These are phyloP conservation scores for Coccomyxa sp. DNA, from an alignment of 139 green algal species.

Conservation along the genomic window DNA sequence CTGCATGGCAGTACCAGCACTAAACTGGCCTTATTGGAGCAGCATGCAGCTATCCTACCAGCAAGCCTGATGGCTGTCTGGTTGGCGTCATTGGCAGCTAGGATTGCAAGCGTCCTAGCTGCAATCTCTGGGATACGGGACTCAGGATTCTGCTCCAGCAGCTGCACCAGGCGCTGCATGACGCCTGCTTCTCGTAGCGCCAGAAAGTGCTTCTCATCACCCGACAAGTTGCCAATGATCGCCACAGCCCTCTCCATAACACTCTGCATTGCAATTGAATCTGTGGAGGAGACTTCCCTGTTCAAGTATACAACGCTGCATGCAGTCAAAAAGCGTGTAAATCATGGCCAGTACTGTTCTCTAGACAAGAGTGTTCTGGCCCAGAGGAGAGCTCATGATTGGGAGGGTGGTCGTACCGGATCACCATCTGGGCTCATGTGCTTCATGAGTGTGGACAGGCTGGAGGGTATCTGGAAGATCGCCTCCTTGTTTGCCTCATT, in stretches of 20 bases:
- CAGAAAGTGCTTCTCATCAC: conserved; percentile 4
- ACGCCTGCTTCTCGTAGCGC: conserved; percentile 17
- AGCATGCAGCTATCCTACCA: too few relatives aligned
- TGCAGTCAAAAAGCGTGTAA: background rate
- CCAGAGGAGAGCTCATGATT: too few relatives aligned
- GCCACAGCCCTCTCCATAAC: conserved; percentile 21
- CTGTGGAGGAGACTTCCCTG: background rate
- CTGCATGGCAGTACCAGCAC: too few relatives aligned
- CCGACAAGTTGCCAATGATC: conserved; percentile 20
- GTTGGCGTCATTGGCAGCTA: conserved; percentile 14
- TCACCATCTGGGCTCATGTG: too few relatives aligned
- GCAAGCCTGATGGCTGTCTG: conserved; percentile 17
- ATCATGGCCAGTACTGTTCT: background rate
- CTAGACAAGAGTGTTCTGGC: background rate
- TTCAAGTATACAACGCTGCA: background rate
- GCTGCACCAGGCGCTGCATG: conserved; percentile 19
- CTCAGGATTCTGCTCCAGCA: conserved; percentile 16
- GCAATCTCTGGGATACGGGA: conserved; percentile 22
- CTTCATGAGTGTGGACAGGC: conserved; percentile 14
- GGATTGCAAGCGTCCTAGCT: conserved; percentile 24
- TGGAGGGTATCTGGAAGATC: conserved; percentile 11
- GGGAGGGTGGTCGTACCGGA: too few relatives aligned
- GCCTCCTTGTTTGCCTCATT: conserved; percentile 26
- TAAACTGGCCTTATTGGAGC: too few relatives aligned
- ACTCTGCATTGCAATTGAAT: conserved; percentile 7